Evolutionary conservation across 108 stramenopile species (phyloP), one percentile per base, ranked within the genome.

Genomic region (Nitzschia putrida): DNA sequence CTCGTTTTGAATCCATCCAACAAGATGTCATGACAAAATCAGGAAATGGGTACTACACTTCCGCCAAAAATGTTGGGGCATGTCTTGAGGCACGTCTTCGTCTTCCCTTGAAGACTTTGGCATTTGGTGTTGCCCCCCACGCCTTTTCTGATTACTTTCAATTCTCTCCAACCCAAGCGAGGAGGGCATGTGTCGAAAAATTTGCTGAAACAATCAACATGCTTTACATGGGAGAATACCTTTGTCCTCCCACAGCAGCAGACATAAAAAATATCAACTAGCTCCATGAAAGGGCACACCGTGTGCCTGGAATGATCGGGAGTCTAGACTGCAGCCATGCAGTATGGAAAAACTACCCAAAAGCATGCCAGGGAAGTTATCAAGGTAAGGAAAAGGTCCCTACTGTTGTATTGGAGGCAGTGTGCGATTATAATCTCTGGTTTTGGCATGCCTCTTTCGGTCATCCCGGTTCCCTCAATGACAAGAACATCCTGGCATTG

Each of bases 371-470:
- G 3, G 71, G 76, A 7, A 45, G 56, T 20, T 71, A 34, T 29
- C 3, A 47, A 52, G 70, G 71, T n/a, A 71, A 71, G 21, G 57
- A 71, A 14, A 53, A 53, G 2, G 10, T 21, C 1, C 37, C 76
- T 3, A 60, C 76, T 20, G 65, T 77, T 45, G 70, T 43, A 8
- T 39, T 77, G 24, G 71, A 77, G n/a, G n/a, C n/a, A n/a, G n/a
- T n/a, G n/a, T n/a, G n/a, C n/a, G 76, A 72, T 51, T 66, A 77
- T 38, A n/a, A n/a, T n/a, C n/a, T n/a, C n/a, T n/a, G n/a, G n/a
- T n/a, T n/a, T n/a, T n/a, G n/a, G n/a, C n/a, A n/a, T n/a, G n/a
- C n/a, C n/a, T n/a, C n/a, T n/a, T n/a, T n/a, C n/a, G n/a, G n/a
- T n/a, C n/a, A n/a, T n/a, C n/a, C n/a, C n/a, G n/a, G n/a, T n/a